phyloP scores from a whole-genome alignment of 176 grass and related monocot genomes.

The Olyra latifolia region DNA sequence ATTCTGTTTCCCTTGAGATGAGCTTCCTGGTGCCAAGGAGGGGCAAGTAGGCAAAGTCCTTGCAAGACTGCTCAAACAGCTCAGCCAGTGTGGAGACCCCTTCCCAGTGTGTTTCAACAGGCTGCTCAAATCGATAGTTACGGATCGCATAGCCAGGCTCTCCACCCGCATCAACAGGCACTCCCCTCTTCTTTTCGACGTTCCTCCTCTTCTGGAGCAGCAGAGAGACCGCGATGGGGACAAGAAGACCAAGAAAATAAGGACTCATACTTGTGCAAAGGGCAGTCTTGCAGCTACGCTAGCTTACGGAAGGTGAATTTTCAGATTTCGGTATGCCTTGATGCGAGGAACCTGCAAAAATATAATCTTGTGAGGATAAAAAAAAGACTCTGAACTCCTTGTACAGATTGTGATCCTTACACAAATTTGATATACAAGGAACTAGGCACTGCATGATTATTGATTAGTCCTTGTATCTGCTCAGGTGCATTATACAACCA shows the following conservation, averaged over 20 bases:
- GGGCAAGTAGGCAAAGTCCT: conserved; percentile 61
- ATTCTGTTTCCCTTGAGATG: conserved; percentile 67
- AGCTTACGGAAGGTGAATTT: not conserved
- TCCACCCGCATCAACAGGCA: conserved; percentile 67
- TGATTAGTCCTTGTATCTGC: not conserved
- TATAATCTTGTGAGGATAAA: not conserved
- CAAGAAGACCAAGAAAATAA: conserved; percentile 65
- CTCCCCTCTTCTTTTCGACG: conserved; percentile 54
- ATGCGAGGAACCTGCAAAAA: conserved; percentile 27
- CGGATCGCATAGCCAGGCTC: conserved; percentile 73
- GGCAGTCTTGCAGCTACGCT: not conserved
- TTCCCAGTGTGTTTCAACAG: conserved; percentile 79
- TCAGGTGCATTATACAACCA: not conserved
- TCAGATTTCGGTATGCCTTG: conserved; percentile 4
- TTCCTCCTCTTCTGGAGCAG: conserved; percentile 58
- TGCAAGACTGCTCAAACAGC: conserved; percentile 86
- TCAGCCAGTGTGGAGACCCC: conserved; percentile 74
- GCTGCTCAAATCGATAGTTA: conserved; percentile 65
- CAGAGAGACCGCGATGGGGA: conserved; percentile 59
- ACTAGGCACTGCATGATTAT: not conserved
- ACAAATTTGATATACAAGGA: not conserved
- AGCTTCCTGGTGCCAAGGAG: conserved; percentile 84
- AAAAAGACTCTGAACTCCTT: not conserved
- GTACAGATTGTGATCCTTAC: not conserved
- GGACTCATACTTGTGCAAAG: conserved; percentile 65